Percentiles rank a stretch among this genome's conserved stretches.
These are phyloP conservation scores for Clonostachys rhizophaga DNA, from an alignment of 2,329 filamentous ascomycete genomes.

Conservation along the genomic window DNA sequence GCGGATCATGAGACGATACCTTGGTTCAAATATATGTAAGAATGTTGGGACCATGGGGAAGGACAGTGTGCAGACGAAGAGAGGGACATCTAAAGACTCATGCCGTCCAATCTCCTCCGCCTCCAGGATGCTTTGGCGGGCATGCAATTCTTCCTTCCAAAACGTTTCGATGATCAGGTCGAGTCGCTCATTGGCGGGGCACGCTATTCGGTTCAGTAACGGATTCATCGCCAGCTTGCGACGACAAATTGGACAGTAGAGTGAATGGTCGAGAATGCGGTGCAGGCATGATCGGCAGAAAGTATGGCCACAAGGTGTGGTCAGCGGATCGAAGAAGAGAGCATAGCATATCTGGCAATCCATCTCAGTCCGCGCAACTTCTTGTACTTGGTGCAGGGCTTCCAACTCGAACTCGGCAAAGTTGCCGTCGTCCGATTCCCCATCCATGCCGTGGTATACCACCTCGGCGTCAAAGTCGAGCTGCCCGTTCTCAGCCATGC, in stretches of 20 bases:
- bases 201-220: slow-evolving; percentile 28
- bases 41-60: slow-evolving; percentile 84
- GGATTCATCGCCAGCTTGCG: slow-evolving; percentile 51
- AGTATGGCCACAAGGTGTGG: slow-evolving; percentile 83
- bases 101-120: slow-evolving; percentile 52
- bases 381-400: slow-evolving; percentile 51
- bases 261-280: slow-evolving; percentile 71
- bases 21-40: slow-evolving; percentile 87
- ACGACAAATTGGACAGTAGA: slow-evolving; percentile 77
- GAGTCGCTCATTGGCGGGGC: slow-evolving; percentile 58
- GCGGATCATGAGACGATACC: slow-evolving; percentile 85
- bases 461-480: slow-evolving; percentile 53
- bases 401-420: slow-evolving; percentile 3
- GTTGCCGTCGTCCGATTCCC: slow-evolving; percentile 14
- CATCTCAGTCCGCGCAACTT: slow-evolving; percentile 62
- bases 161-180: slow-evolving; percentile 59
- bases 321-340: slow-evolving; percentile 75
- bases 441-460: slow-evolving; percentile 27
- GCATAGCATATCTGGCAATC: slow-evolving; percentile 89
- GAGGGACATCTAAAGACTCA: slow-evolving; percentile 56
- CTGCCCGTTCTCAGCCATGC: slow-evolving; percentile 56
- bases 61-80: slow-evolving; percentile 79
- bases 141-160: slow-evolving; percentile 62
- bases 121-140: slow-evolving; percentile 49
- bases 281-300: slow-evolving; percentile 80